Conservation (phyloP, 768 basidiomycete genomes). For the Russula griseocarnosa region DNA sequence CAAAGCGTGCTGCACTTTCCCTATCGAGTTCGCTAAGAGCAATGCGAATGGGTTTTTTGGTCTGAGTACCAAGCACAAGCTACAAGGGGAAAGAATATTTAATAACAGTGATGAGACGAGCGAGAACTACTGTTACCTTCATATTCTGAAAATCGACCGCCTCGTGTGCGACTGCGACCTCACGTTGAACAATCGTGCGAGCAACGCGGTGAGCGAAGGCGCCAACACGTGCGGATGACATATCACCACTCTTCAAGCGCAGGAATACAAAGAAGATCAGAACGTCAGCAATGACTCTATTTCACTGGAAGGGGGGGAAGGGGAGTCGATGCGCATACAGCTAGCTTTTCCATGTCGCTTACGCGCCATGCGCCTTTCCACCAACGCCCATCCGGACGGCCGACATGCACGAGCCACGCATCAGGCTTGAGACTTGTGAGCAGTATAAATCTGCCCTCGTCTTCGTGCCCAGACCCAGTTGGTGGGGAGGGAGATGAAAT, state of each 20-base stretch:
- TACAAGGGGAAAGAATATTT: neutral
- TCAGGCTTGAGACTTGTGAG: constrained; percentile 11
- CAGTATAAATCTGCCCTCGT: neutral
- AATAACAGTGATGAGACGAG: neutral
- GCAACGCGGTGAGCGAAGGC: constrained; percentile 20
- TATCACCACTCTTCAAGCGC: constrained; percentile 1
- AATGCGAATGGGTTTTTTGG: constrained; percentile 20
- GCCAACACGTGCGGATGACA: constrained; percentile 1
- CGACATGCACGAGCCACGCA: constrained; percentile 19
- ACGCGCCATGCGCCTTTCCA: constrained; percentile 20
- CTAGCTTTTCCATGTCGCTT: constrained; percentile 10
- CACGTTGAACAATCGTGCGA: constrained; percentile 2
- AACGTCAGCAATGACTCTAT: neutral
- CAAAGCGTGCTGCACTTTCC: constrained; percentile 13
- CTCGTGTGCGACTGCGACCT: constrained; percentile 9
- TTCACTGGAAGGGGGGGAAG: neutral
- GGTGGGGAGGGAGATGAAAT: neutral
- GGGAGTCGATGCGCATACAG: neutral
- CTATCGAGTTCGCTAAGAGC: constrained; percentile 11
- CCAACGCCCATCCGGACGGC: constrained; percentile 21
- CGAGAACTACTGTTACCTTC: constrained; percentile 1
- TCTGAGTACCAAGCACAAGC: constrained; percentile 17
- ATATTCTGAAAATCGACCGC: constrained; percentile 12
- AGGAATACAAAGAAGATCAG: neutral
- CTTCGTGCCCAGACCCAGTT: neutral